Evolutionary conservation across 768 basidiomycete species (phyloP).

Genomic region (Lactarius deliciosus): DNA sequence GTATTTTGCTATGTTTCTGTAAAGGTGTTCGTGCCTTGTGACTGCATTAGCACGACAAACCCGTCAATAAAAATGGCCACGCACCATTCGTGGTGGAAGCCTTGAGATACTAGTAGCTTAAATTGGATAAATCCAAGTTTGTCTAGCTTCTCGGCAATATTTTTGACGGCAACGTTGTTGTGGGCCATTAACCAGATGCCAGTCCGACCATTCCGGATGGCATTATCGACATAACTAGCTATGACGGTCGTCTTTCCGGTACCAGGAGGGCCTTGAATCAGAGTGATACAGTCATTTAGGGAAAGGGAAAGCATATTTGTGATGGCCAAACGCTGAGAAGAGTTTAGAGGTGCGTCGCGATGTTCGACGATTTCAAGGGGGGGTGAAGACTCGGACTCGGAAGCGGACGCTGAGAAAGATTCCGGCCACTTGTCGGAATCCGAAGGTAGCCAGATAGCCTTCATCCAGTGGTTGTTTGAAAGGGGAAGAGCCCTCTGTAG

Average conservation of each 20-base stretch:
- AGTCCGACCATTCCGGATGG: conserved; percentile 30
- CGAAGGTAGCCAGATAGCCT: conserved; percentile 38
- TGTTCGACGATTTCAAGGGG: conserved; percentile 29
- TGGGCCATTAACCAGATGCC: conserved; percentile 82
- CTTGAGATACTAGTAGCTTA: conserved; percentile 68
- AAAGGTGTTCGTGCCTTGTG: conserved; percentile 79
- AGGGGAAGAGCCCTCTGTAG: conserved; percentile 39
- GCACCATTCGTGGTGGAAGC: conserved; percentile 68
- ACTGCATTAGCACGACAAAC: conserved; percentile 13
- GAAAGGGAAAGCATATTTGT: conserved; percentile 40
- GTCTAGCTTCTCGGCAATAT: conserved; percentile 80
- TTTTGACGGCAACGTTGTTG: conserved; percentile 86
- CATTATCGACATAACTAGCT: conserved; percentile 36
- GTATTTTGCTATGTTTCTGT: conserved; percentile 47
- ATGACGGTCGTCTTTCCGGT: conserved; percentile 38
- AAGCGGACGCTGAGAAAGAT: conserved; percentile 31
- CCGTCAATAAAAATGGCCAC: conserved; percentile 31
- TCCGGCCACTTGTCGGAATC: conserved; percentile 42
- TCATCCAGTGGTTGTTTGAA: conserved; percentile 41
- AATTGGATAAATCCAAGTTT: conserved; percentile 53
- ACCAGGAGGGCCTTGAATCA: conserved; percentile 39
- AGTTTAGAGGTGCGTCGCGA: conserved; percentile 38
- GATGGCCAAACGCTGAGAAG: conserved; percentile 42
- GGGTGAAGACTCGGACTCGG: conserved; percentile 18
- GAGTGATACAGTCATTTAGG: conserved; percentile 38